Percentiles rank a stretch among this genome's conserved stretches.
Evolutionary conservation across 73 alveolate species (phyloP).

Genomic region (Paramecium octaurelia): DNA sequence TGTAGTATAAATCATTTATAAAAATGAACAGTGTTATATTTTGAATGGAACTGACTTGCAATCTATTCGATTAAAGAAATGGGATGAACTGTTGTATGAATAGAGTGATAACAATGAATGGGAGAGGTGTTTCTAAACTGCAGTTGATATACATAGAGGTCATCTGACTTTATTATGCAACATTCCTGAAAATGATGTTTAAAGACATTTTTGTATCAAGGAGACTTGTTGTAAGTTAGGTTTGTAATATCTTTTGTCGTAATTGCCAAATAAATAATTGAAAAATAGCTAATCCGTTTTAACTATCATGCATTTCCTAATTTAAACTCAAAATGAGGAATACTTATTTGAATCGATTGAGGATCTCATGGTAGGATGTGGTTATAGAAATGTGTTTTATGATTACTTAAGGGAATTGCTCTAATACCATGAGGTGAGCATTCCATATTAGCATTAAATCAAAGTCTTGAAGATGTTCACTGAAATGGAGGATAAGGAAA

Average conservation of each 20-base stretch:
- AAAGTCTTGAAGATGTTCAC: neutral
- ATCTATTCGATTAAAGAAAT: neutral
- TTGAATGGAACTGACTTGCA: neutral
- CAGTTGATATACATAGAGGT: neutral
- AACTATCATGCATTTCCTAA: neutral
- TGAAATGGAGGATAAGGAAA: slow-evolving; percentile 3
- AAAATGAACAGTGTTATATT: neutral
- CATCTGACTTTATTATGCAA: neutral
- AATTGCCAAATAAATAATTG: slow-evolving; percentile 27
- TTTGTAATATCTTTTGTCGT: neutral
- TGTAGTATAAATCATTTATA: neutral
- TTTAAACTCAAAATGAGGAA: slow-evolving; percentile 23
- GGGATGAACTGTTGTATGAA: slow-evolving; percentile 38
- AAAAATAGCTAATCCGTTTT: neutral
- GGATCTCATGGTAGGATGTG: slow-evolving; percentile 42
- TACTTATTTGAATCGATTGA: slow-evolving; percentile 27
- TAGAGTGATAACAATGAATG: slow-evolving; percentile 34
- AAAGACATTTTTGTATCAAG: neutral
- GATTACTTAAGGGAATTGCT: slow-evolving; percentile 19
- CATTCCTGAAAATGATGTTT: slow-evolving; percentile 42
- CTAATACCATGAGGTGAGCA: neutral
- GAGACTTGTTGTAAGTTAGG: slow-evolving; percentile 29
- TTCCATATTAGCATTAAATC: neutral
- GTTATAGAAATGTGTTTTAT: slow-evolving; percentile 23
- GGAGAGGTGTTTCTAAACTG: slow-evolving; percentile 1